Percentiles rank a stretch among this genome's conserved stretches.
Conservation (phyloP, 2,329 filamentous ascomycete genomes). For the Akanthomyces uredinophilus region DNA sequence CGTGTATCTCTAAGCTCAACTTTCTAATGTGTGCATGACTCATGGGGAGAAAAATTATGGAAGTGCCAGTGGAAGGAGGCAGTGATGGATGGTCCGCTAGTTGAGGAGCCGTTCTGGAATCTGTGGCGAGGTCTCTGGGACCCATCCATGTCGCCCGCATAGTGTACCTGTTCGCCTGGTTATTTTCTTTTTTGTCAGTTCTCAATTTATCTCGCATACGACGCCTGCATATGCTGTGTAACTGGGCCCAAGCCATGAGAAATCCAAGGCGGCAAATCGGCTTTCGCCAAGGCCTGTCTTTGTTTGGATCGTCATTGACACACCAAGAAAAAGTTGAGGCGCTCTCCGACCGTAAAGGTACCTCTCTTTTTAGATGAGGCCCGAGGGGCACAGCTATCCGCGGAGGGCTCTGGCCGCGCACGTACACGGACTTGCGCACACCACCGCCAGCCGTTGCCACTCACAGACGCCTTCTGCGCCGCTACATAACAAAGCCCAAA, state of each 20-base stretch:
- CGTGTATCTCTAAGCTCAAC: too few relatives aligned
- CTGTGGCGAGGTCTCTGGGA: not conserved
- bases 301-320: not conserved
- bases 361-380: not conserved
- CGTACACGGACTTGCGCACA: not conserved
- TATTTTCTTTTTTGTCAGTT: not conserved
- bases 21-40: too few relatives aligned
- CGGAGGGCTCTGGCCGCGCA: not conserved
- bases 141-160: not conserved
- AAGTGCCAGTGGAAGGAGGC: not conserved
- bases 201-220: conserved; percentile 7
- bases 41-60: too few relatives aligned
- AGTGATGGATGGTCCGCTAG: not conserved
- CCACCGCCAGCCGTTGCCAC: too few relatives aligned
- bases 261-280: not conserved
- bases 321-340: not conserved
- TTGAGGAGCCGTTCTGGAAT: not conserved
- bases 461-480: not conserved
- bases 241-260: not conserved
- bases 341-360: too few relatives aligned
- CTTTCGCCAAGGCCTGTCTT: not conserved
- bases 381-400: not conserved
- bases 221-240: not conserved
- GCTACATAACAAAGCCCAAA: not conserved
- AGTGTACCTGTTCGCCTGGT: not conserved